phyloP scores from a whole-genome alignment of 495 filamentous ascomycete species.

The Symbiotaphrina buchneri region DNA sequence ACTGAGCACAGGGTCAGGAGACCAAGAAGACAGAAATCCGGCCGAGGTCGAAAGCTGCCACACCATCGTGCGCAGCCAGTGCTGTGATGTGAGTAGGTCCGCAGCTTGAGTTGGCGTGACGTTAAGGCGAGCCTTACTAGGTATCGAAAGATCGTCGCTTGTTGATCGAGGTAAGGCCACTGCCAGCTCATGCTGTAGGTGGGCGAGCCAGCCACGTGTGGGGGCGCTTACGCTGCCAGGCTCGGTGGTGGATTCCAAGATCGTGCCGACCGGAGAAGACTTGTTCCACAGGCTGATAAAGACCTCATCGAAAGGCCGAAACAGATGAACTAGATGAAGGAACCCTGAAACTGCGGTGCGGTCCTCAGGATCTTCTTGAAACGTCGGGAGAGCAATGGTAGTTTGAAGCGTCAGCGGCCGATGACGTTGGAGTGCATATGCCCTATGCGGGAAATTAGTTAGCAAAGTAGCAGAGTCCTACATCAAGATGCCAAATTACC shows the following conservation, averaged over 20 bases:
- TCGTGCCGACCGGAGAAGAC: too few relatives aligned
- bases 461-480: background rate
- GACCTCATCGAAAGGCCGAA: constrained; percentile 46
- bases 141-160: too few relatives aligned
- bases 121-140: constrained; percentile 33
- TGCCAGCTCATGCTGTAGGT: constrained; percentile 40
- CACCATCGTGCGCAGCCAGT: constrained; percentile 23
- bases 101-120: constrained; percentile 42
- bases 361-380: constrained; percentile 23
- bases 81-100: constrained; percentile 32
- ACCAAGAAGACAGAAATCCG: constrained; percentile 23
- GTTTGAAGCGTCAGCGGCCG: constrained; percentile 48
- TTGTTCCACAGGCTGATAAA: constrained; percentile 59
- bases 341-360: constrained; percentile 28
- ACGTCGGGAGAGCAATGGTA: constrained; percentile 35
- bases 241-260: constrained; percentile 27
- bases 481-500: constrained; percentile 16
- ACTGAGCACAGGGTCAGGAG: constrained; percentile 31
- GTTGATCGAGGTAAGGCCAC: constrained; percentile 42
- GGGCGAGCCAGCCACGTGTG: constrained; percentile 36
- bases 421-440: constrained; percentile 59
- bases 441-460: constrained; percentile 14
- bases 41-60: constrained; percentile 26
- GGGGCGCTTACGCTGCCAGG: too few relatives aligned
- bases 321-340: constrained; percentile 40